Evolutionary conservation across 805 yeast species (phyloP), one percentile per base, ranked within the genome.

Genomic region (Kuraishia piskuri): DNA sequence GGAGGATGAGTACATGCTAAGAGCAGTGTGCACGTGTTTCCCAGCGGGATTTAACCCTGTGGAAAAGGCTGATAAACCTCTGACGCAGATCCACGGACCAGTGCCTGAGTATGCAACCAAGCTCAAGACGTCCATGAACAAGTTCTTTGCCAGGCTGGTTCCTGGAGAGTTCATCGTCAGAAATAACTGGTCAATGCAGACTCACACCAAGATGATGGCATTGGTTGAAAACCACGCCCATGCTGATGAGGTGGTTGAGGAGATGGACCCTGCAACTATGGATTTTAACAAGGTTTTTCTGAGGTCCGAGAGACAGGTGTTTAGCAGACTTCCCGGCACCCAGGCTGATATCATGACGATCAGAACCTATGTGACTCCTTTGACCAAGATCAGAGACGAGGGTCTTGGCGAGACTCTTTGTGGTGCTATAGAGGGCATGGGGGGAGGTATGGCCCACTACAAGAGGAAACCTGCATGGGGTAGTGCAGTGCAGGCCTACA

Each of bases 11-110:
- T 86, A 84, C 62, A 70, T 76, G 24, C 63, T 83, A 47, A 71
- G 84, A 52, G 83, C 82, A 0, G 80, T 82, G 7, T 68, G 77
- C 2, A 76, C 83, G 22, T 81, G 83, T 7, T 84, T 84, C 59
- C 89, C 92, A 1, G 80, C 85, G 1, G 92, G 92, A 1, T 87
- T 87, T 65, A 81, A 82, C 61, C 91, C 92, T 3, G 66, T 73
- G 3, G 67, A 63, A 9, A 76, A 79, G 57, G 73, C 79, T 56
- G 70, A 82, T 60, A 66, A 72, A 58, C 82, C 85, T 1, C 66
- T 87, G 45, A 78, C 87, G 0, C 69, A 64, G 49, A 78, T 87
- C 55, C 95, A 87, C 62, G 76, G 68, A 2, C 91, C 91, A 0
- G 91, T 87, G 1, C 95, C 94, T 0, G 79, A 78, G 55, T 87